Conservation (phyloP, 495 filamentous ascomycete species). For the Xylaria venustula region DNA sequence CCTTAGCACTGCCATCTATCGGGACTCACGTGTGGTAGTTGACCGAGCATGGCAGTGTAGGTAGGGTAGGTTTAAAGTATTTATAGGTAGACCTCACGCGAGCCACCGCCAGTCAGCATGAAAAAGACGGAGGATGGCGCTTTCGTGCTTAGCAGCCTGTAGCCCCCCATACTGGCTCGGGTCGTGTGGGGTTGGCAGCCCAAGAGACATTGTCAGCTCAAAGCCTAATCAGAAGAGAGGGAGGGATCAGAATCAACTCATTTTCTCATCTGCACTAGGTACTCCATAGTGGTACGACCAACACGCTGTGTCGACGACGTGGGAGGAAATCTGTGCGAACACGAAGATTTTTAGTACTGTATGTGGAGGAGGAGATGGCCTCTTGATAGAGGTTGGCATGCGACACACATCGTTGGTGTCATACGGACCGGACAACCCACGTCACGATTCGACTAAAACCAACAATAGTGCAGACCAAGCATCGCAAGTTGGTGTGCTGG, state of each 20-base stretch:
- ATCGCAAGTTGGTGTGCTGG: constrained; percentile 6
- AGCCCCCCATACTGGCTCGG: neutral
- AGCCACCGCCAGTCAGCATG: constrained; percentile 5
- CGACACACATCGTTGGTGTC: constrained; percentile 6
- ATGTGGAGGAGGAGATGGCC: too few relatives aligned
- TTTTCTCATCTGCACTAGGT: neutral
- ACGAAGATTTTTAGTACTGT: too few relatives aligned
- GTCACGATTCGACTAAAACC: neutral
- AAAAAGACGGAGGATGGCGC: neutral
- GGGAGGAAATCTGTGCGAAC: too few relatives aligned
- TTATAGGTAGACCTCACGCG: constrained; percentile 8
- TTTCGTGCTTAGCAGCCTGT: neutral
- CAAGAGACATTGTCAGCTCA: neutral
- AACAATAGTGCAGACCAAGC: neutral
- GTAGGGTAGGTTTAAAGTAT: too few relatives aligned
- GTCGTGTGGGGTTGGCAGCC: constrained; percentile 1
- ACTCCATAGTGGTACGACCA: neutral
- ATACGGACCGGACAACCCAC: constrained; percentile 1
- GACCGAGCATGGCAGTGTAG: neutral
- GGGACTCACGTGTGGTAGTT: neutral
- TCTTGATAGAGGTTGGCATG: too few relatives aligned
- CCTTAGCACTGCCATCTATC: neutral
- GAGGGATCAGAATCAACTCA: neutral
- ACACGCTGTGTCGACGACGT: neutral
- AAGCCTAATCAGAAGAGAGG: neutral